Percentiles rank a stretch among this genome's conserved stretches.
phyloP scores from a whole-genome alignment of 225 moss, liverwort and hornwort genomes.

The Neckera pumila region DNA sequence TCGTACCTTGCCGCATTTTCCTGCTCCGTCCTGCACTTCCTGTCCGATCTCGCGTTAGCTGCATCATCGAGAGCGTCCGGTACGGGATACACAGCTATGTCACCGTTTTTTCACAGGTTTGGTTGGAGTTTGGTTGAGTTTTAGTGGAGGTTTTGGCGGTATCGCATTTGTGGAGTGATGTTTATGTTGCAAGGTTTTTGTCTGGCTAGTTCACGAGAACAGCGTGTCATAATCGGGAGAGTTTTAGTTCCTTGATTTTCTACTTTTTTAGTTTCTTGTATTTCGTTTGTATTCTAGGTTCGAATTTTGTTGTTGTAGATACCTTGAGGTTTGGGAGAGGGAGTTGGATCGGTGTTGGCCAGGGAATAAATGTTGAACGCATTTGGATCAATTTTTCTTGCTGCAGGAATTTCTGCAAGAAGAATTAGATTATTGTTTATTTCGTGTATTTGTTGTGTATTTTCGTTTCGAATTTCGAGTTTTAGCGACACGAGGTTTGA shows the following conservation, averaged over 20 bases:
- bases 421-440: background rate
- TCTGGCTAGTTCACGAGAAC: background rate
- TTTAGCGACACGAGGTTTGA: background rate
- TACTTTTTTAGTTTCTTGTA: background rate
- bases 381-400: background rate
- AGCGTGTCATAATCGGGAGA: background rate
- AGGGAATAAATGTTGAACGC: background rate
- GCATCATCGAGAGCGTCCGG: background rate
- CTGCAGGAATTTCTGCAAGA: background rate
- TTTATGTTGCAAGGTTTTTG: background rate
- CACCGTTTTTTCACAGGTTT: background rate
- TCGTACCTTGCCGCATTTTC: background rate
- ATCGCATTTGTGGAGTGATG: background rate
- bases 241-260: background rate
- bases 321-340: background rate
- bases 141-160: background rate
- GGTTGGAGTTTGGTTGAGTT: background rate
- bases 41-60: background rate
- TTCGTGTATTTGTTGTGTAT: background rate
- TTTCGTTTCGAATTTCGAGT: background rate
- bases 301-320: background rate
- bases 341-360: background rate
- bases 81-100: background rate
- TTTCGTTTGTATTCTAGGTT: slow-evolving; percentile 1
- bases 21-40: background rate